Evolutionary conservation across 768 basidiomycete species (phyloP).

Genomic region (Mycena floridula): DNA sequence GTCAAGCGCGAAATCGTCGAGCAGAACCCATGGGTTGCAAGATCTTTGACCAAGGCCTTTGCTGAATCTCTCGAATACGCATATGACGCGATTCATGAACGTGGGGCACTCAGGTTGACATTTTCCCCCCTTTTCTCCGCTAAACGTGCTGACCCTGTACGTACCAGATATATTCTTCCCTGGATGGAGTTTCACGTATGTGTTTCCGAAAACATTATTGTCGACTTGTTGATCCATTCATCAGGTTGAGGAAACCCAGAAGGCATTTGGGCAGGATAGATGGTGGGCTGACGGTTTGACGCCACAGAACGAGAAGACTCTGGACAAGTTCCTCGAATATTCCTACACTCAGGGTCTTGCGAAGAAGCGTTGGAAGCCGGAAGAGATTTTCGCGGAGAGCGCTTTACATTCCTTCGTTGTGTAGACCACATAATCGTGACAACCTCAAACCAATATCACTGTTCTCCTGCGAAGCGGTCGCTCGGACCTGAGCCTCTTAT

Average conservation of each 20-base stretch:
- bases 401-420: background rate
- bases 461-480: too few relatives aligned
- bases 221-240: too few relatives aligned
- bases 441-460: too few relatives aligned
- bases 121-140: slow-evolving; percentile 12
- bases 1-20: background rate
- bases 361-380: slow-evolving; percentile 11
- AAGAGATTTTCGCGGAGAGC: slow-evolving; percentile 9
- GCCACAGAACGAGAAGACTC: slow-evolving; percentile 9
- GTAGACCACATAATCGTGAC: too few relatives aligned
- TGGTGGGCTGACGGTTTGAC: slow-evolving; percentile 15
- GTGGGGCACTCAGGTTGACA: slow-evolving; percentile 11
- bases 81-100: slow-evolving; percentile 13
- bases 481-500: too few relatives aligned
- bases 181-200: background rate
- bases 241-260: slow-evolving; percentile 14
- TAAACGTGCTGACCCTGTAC: too few relatives aligned
- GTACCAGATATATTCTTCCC: background rate
- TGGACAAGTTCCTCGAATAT: slow-evolving; percentile 13
- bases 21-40: background rate
- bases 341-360: slow-evolving; percentile 7
- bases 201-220: too few relatives aligned
- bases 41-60: slow-evolving; percentile 12
- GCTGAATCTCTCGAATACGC: slow-evolving; percentile 11
- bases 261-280: slow-evolving; percentile 9